Base-by-base conservation (phyloP, 768 basidiomycete species). In the Cyclocybe cylindracea region DNA sequence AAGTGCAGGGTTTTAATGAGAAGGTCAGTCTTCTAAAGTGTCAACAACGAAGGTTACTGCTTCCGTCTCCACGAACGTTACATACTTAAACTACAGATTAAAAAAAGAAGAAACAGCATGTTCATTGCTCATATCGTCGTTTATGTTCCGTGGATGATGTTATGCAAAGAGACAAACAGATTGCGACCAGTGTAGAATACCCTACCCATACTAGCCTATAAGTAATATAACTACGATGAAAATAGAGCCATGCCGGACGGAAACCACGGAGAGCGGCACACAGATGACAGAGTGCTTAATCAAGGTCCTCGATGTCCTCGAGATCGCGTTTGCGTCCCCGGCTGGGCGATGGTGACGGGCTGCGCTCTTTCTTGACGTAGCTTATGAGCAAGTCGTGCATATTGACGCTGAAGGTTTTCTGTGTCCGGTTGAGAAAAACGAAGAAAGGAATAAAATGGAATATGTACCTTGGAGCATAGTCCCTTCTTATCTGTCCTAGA, bases 381-480 rank as follows among this genome's bases (percentile, higher is more conserved):
- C 24, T 24, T 5, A 19, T n/a, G 43, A 14, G 14, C 13, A 31
- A 5, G 5, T 24, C 24, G 43, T 16, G 16, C 16, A 19, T 29
- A 18, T 44, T 18, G 43, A 44, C 43, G 24, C 24, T 24, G 24
- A 24, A 24, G 24, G 24, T 24, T 24, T 24, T 24, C 24, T 24
- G 24, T 44, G 16, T 18, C 7, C 16, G 31, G 16, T 8, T 29
- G 16, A 44, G 16, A 13, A 18, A 7, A 44, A 31, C 8, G 16
- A 6, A 44, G n/a, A 7, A 44, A 9, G 6, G 7, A 10, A 8
- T 2, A 13, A 19, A 2, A 31, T n/a, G 13, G 7, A 44, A 18
- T 44, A 6, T n/a, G 16, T 46, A 46, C 51, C 44, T 52, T 45
- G 9, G 51, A 39, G 38, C 51, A 52, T 46, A 39, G 38, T 4